These are phyloP conservation scores for Leccinum ochraceum DNA, from an alignment of 768 basidiomycete genomes.

Conservation along the genomic window DNA sequence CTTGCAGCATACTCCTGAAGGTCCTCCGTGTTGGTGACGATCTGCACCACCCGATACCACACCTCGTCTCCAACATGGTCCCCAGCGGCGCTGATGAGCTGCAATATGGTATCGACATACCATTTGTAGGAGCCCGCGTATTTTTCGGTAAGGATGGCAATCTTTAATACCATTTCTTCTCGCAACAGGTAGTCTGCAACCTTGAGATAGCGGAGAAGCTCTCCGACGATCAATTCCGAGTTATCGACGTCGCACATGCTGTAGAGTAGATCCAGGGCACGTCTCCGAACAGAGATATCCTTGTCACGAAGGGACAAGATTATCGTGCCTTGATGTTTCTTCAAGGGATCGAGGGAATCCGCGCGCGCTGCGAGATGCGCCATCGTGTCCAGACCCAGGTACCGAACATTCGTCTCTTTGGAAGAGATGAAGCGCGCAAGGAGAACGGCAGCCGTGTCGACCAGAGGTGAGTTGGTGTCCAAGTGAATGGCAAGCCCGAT, in stretches of 20 bases:
- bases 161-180: conserved; percentile 99
- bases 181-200: conserved; percentile 96
- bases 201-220: conserved; percentile 88
- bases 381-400: conserved; percentile 97
- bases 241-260: conserved; percentile 99
- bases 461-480: conserved; percentile 87
- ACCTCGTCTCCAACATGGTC: conserved; percentile 99
- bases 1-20: conserved; percentile 95
- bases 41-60: conserved; percentile 99
- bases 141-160: conserved; percentile 98
- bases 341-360: conserved; percentile 88
- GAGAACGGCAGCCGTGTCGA: conserved; percentile 83
- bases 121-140: conserved; percentile 97
- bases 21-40: conserved; percentile 98
- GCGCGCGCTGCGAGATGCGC: conserved; percentile 95
- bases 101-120: conserved; percentile 98
- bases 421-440: conserved; percentile 96
- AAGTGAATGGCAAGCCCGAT: conserved; percentile 96
- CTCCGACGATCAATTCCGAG: conserved; percentile 93
- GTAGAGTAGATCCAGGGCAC: conserved; percentile 94
- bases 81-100: conserved; percentile 94
- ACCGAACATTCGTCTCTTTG: conserved; percentile 98
- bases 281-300: conserved; percentile 92
- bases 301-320: conserved; percentile 93
- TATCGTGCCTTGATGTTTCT: conserved; percentile 94